phyloP scores from a whole-genome alignment of 495 filamentous ascomycete genomes.

The Daldinia decipiens region DNA sequence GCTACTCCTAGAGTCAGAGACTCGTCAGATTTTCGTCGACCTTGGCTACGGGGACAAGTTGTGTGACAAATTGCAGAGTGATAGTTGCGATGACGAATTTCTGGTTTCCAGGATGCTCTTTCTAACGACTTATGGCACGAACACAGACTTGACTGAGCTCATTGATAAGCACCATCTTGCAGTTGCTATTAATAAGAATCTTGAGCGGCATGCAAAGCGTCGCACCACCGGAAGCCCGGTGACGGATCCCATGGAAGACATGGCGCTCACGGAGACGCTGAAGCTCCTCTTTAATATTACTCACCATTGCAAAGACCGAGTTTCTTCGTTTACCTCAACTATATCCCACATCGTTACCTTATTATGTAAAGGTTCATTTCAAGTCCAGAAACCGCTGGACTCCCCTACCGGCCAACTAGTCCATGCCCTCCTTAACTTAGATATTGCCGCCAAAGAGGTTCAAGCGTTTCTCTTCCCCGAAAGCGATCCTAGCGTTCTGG shows the following conservation, averaged over 20 bases:
- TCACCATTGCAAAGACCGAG: slow-evolving; percentile 71
- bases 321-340: slow-evolving; percentile 68
- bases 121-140: slow-evolving; percentile 84
- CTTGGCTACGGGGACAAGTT: slow-evolving; percentile 76
- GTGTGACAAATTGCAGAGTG: slow-evolving; percentile 77
- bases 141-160: slow-evolving; percentile 71
- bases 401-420: slow-evolving; percentile 68
- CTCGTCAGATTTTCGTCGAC: slow-evolving; percentile 83
- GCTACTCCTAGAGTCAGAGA: slow-evolving; percentile 73
- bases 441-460: slow-evolving; percentile 61
- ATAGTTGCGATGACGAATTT: slow-evolving; percentile 89
- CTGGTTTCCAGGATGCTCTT: slow-evolving; percentile 84
- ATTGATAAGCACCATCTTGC: slow-evolving; percentile 76
- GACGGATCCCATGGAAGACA: slow-evolving; percentile 72
- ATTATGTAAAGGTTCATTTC: slow-evolving; percentile 59
- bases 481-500: slow-evolving; percentile 66
- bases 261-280: slow-evolving; percentile 84
- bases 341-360: slow-evolving; percentile 79
- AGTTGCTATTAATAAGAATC: slow-evolving; percentile 73
- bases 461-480: slow-evolving; percentile 71
- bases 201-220: slow-evolving; percentile 69
- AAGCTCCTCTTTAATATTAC: slow-evolving; percentile 92
- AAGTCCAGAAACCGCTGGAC: slow-evolving; percentile 53
- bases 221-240: slow-evolving; percentile 43
- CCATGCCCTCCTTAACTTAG: slow-evolving; percentile 82